Base-by-base conservation (phyloP, 2,329 filamentous ascomycete genomes). In the Raffaelea albimanens region DNA sequence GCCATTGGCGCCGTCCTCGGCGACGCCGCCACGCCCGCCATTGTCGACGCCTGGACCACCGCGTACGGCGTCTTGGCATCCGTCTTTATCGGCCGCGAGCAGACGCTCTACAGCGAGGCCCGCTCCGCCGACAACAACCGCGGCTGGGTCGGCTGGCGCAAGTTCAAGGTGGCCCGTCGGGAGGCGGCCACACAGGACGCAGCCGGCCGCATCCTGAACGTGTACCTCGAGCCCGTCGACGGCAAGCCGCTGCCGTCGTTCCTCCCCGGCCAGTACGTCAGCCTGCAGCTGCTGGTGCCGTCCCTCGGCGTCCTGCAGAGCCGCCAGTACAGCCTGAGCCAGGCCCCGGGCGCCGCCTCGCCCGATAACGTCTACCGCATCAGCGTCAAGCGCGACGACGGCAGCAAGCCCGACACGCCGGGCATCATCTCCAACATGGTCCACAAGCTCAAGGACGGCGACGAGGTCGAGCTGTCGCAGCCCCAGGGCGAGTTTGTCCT, bases 261-360 rank as follows among this genome's bases (percentile, higher is more conserved):
- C 67, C 68, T 73, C 39, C 83, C 85, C 0, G 86, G 86, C 33
- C 84, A 89, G 63, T 90, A 88, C 59, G 73, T 88, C 58, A 83
- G 78, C 39, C 63, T 89, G 45, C 76, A 76, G 54, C 62, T 84
- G 1, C 67, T 73, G 41, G 72, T 88, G 1, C 77, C 81, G 1
- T 68, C 72, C 43, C 70, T 84, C 20, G 75, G 76, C 25, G 71
- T 82, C 55, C 65, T 72, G 49, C 87, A 91, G 63, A 78, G 80
- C 49, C 69, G 86, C 47, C 86, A 91, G 67, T 91, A 88, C 68
- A 85, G 80, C 42, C 69, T 91, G 48, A 84, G 78, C 57, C 80
- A 85, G 56, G 70, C 66, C 2, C 69, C 71, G 4, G 7, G 7
- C 13, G 34, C 34, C 14, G 18, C 55, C 21, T 55, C 55, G n/a